These are phyloP conservation scores for Chenopodium formosanum DNA, from an alignment of 148 eudicot genomes.

Conservation along the genomic window DNA sequence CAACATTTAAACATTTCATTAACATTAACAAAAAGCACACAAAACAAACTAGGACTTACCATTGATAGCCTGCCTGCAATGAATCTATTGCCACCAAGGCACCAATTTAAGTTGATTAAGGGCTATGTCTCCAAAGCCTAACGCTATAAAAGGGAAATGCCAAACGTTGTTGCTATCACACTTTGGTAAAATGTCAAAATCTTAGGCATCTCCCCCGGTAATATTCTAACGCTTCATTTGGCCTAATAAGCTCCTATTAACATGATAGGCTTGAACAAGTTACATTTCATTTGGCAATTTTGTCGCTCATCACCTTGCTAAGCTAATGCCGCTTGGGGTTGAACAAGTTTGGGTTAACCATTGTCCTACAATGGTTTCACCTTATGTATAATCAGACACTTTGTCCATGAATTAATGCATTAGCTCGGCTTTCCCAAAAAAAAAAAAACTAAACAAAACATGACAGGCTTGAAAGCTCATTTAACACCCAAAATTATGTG, in stretches of 20 bases:
- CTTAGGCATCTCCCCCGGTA: not conserved
- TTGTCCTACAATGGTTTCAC: too few relatives aligned
- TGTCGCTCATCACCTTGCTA: too few relatives aligned
- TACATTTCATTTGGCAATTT: too few relatives aligned
- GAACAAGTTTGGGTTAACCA: too few relatives aligned
- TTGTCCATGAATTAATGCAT: too few relatives aligned
- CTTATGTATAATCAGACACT: too few relatives aligned
- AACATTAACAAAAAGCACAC: not conserved
- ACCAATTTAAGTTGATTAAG: conserved; percentile 1
- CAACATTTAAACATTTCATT: not conserved
- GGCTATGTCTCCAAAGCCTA: not conserved
- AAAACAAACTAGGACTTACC: not conserved
- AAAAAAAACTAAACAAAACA: too few relatives aligned
- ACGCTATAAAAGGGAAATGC: not conserved
- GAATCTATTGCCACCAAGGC: not conserved
- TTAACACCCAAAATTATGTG: not conserved
- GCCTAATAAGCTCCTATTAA: not conserved
- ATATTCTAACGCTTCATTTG: not conserved
- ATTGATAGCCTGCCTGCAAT: not conserved
- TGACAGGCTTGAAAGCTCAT: not conserved
- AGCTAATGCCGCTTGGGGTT: too few relatives aligned
- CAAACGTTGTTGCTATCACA: not conserved
- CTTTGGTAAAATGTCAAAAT: not conserved
- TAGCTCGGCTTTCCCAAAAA: too few relatives aligned
- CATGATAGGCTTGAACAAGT: not conserved